These are phyloP conservation scores for Curvularia verruculosa DNA, from an alignment of 2,329 filamentous ascomycete genomes.

Conservation along the genomic window DNA sequence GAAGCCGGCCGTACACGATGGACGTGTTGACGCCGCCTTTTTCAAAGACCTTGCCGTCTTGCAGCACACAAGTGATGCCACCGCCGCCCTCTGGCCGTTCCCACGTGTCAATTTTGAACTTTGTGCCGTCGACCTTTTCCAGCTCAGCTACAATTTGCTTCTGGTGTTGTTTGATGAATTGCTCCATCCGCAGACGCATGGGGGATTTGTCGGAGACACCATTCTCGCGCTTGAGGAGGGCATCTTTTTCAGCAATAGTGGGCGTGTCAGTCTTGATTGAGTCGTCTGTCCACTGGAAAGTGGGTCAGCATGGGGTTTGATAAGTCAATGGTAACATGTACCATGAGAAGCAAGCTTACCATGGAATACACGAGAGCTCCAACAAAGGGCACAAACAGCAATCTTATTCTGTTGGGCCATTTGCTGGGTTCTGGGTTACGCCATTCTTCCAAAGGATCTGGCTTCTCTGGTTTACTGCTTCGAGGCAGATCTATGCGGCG, in stretches of 20 bases:
- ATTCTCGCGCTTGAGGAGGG: slow-evolving; percentile 77
- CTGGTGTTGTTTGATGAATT: slow-evolving; percentile 92
- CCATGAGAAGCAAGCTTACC: slow-evolving; percentile 49
- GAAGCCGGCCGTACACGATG: slow-evolving; percentile 90
- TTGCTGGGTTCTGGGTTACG: slow-evolving; percentile 45
- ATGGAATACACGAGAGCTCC: slow-evolving; percentile 64
- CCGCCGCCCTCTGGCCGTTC: slow-evolving; percentile 85
- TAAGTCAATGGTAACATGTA: no score
- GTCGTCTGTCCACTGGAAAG: slow-evolving; percentile 43
- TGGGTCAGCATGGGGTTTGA: slow-evolving; percentile 5
- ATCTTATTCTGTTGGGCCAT: slow-evolving; percentile 51
- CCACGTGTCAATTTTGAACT: slow-evolving; percentile 88
- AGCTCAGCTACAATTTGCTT: slow-evolving; percentile 83
- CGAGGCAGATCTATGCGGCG: slow-evolving; percentile 29
- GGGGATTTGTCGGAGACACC: slow-evolving; percentile 79
- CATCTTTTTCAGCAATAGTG: slow-evolving; percentile 84
- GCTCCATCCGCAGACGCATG: slow-evolving; percentile 97
- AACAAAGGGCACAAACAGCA: slow-evolving; percentile 58
- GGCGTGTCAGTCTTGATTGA: slow-evolving; percentile 62
- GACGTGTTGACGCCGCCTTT: slow-evolving; percentile 96
- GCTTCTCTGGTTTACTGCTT: slow-evolving; percentile 24
- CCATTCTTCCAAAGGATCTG: slow-evolving; percentile 41
- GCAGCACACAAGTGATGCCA: slow-evolving; percentile 91
- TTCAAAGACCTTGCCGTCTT: slow-evolving; percentile 96
- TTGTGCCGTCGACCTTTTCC: slow-evolving; percentile 79